phyloP scores from a whole-genome alignment of 108 stramenopile genomes.

The Phaeodactylum tricornutum region DNA sequence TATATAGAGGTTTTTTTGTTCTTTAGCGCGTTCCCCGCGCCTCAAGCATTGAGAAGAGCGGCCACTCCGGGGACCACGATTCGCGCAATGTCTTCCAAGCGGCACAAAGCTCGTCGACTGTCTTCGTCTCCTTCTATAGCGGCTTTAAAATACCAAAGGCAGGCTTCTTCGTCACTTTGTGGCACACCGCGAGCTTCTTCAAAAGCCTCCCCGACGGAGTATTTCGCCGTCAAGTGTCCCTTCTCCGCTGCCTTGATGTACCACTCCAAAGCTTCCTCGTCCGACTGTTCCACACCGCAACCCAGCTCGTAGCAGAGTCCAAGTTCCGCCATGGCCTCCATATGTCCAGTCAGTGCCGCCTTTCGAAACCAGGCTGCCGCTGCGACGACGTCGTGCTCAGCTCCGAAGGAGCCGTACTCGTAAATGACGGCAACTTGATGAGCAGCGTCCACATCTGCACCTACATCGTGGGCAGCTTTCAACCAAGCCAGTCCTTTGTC shows the following conservation, averaged over 20 bases:
- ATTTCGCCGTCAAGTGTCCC: slow-evolving; percentile 64
- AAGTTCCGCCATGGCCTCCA: slow-evolving; percentile 78
- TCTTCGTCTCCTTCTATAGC: slow-evolving; percentile 74
- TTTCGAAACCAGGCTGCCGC: slow-evolving; percentile 75
- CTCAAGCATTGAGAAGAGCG: slow-evolving; percentile 47
- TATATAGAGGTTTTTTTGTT: slow-evolving; percentile 14
- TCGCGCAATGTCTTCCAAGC: slow-evolving; percentile 72
- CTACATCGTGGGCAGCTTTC: slow-evolving; percentile 50
- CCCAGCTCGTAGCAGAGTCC: slow-evolving; percentile 80
- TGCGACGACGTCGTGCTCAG: slow-evolving; percentile 65
- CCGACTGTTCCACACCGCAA: slow-evolving; percentile 67
- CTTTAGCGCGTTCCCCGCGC: slow-evolving; percentile 73
- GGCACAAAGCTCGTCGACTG: slow-evolving; percentile 51
- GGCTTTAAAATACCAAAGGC: slow-evolving; percentile 81
- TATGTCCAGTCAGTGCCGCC: slow-evolving; percentile 57
- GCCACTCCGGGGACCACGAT: slow-evolving; percentile 72
- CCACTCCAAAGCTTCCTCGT: slow-evolving; percentile 74
- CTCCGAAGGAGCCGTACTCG: slow-evolving; percentile 57
- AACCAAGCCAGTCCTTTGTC: slow-evolving; percentile 58
- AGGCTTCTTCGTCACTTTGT: slow-evolving; percentile 73
- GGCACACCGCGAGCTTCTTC: slow-evolving; percentile 80
- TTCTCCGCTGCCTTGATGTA: slow-evolving; percentile 73
- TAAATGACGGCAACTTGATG: slow-evolving; percentile 64
- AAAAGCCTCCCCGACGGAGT: slow-evolving; percentile 70
- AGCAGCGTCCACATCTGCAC: slow-evolving; percentile 51